Conservation (phyloP, 768 basidiomycete species). For the Phlebiopsis gigantea region DNA sequence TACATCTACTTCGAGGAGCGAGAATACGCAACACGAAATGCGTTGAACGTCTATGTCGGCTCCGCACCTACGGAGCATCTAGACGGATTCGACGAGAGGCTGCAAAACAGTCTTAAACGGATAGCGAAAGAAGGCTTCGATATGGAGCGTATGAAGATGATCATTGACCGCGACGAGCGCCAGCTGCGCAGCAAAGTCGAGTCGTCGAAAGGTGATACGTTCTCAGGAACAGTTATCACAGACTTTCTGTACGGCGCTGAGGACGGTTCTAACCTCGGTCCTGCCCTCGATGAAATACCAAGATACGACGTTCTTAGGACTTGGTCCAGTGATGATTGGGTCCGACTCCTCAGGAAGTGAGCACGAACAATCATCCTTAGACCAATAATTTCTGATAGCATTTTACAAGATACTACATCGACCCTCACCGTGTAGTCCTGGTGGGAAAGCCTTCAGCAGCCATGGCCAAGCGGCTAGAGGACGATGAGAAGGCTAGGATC, state of each 20-base stretch:
- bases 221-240: constrained; percentile 66
- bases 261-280: constrained; percentile 73
- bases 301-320: constrained; percentile 59
- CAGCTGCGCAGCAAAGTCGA: constrained; percentile 87
- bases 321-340: constrained; percentile 80
- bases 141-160: constrained; percentile 84
- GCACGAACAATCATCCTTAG: constrained; percentile 11
- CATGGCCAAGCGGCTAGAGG: constrained; percentile 76
- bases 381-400: not conserved
- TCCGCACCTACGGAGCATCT: constrained; percentile 82
- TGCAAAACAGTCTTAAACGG: constrained; percentile 62
- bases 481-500: constrained; percentile 74
- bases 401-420: constrained; percentile 68
- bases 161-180: constrained; percentile 83
- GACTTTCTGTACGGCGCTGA: constrained; percentile 85
- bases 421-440: constrained; percentile 68
- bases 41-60: constrained; percentile 72
- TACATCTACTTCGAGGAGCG: constrained; percentile 85
- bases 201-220: constrained; percentile 75
- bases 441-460: constrained; percentile 84
- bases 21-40: constrained; percentile 62
- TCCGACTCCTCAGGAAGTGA: constrained; percentile 67
- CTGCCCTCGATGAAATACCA: constrained; percentile 73
- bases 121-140: constrained; percentile 77
- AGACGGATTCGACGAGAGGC: constrained; percentile 60